Conservation (phyloP, 2,329 filamentous ascomycete species). For the Neofusicoccum parvum region DNA sequence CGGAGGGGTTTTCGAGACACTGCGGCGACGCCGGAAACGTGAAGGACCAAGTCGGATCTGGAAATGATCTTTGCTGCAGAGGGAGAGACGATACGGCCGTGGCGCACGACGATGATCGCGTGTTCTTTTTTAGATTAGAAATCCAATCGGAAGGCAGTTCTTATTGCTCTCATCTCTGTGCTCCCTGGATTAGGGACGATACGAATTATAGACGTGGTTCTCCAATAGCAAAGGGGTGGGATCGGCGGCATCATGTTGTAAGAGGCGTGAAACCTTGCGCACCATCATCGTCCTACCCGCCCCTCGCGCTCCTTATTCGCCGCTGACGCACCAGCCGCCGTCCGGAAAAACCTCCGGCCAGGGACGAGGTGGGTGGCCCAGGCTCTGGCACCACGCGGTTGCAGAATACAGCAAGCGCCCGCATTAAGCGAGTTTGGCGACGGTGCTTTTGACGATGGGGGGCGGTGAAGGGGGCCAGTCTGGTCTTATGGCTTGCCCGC, state of each 20-base stretch:
- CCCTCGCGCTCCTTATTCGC: no score
- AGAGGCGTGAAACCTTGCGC: neutral
- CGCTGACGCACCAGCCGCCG: neutral
- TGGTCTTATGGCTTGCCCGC: no score
- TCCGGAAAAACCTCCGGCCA: neutral
- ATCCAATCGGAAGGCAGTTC: neutral
- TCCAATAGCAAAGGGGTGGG: neutral
- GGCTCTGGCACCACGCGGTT: neutral
- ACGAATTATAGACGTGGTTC: constrained; percentile 1
- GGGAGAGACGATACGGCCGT: neutral
- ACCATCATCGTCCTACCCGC: no score
- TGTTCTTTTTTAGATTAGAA: neutral
- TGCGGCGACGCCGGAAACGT: neutral
- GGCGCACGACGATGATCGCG: neutral
- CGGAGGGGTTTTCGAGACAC: no score
- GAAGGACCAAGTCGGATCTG: neutral
- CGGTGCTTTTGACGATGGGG: neutral
- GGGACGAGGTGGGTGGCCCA: neutral
- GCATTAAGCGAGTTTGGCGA: constrained; percentile 2
- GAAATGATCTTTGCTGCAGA: neutral
- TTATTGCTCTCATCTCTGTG: neutral
- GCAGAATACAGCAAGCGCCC: neutral
- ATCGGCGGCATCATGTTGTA: no score
- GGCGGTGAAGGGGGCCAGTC: neutral
- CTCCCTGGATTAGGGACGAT: neutral